These are phyloP conservation scores for Boletus rubropictus DNA, from an alignment of 768 basidiomycete species.

Conservation along the genomic window DNA sequence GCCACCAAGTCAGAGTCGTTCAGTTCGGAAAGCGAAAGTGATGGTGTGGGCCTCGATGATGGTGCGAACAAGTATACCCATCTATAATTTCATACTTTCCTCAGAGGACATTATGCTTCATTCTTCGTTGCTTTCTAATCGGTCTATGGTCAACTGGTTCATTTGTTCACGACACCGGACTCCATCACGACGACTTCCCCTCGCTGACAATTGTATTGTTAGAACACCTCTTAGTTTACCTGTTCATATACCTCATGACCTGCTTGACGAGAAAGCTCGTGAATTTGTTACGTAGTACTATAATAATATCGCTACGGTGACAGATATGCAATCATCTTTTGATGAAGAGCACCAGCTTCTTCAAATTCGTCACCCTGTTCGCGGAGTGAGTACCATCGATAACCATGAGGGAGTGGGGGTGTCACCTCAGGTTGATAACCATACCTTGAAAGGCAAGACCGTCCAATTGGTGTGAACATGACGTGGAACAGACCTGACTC, in stretches of 20 bases:
- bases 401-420: constrained; percentile 8
- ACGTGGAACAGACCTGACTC: constrained; percentile 15
- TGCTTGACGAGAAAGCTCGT: constrained; percentile 16
- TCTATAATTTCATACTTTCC: constrained; percentile 25
- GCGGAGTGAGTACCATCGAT: constrained; percentile 24
- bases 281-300: constrained; percentile 19
- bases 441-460: constrained; percentile 41
- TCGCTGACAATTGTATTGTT: constrained; percentile 36
- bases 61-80: constrained; percentile 34
- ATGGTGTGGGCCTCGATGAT: constrained; percentile 53
- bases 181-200: constrained; percentile 31
- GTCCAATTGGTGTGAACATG: constrained; percentile 12
- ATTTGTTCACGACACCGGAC: constrained; percentile 30
- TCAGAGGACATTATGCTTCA: constrained; percentile 15
- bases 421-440: constrained; percentile 65
- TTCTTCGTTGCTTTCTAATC: constrained; percentile 32
- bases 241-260: constrained; percentile 29
- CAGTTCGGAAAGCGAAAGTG: constrained; percentile 68
- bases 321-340: constrained; percentile 66
- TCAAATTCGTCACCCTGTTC: constrained; percentile 66
- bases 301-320: constrained; percentile 34
- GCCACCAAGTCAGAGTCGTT: constrained; percentile 54
- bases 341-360: constrained; percentile 82
- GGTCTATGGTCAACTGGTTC: constrained; percentile 14
- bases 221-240: constrained; percentile 31